phyloP scores from a whole-genome alignment of 495 filamentous ascomycete species.

The Peziza echinospora region DNA sequence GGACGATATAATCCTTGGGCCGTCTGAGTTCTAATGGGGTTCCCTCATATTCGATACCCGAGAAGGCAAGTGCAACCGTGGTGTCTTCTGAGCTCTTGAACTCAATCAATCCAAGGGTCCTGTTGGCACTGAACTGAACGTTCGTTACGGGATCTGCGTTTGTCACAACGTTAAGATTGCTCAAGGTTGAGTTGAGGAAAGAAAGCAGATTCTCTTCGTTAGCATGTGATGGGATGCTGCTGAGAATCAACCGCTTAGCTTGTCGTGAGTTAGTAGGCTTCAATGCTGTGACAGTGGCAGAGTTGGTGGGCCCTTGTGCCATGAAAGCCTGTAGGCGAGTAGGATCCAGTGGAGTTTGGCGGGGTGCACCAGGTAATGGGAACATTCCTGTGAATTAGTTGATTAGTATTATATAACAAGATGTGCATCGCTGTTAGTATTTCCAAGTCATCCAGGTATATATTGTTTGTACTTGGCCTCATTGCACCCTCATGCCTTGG shows the following conservation, averaged over 20 bases:
- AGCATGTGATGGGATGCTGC: conserved; percentile 49
- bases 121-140: conserved; percentile 58
- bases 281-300: conserved; percentile 52
- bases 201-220: conserved; percentile 49
- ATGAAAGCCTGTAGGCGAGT: conserved; percentile 87
- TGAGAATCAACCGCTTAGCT: conserved; percentile 68
- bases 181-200: conserved; percentile 93
- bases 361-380: conserved; percentile 81
- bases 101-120: conserved; percentile 64
- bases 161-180: conserved; percentile 67
- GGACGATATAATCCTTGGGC: conserved; percentile 95
- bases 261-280: conserved; percentile 86
- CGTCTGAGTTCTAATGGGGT: conserved; percentile 60
- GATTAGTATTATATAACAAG: too few relatives aligned
- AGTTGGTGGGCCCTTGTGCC: conserved; percentile 51
- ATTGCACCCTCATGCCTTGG: too few relatives aligned
- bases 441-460: too few relatives aligned
- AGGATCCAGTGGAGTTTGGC: conserved; percentile 92
- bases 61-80: conserved; percentile 73
- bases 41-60: conserved; percentile 73
- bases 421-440: too few relatives aligned
- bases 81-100: conserved; percentile 75
- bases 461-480: too few relatives aligned
- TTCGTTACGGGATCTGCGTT: conserved; percentile 73
- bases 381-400: conserved; percentile 57